Evolutionary conservation across 2,329 filamentous ascomycete species (phyloP).

Genomic region (Scedosporium dehoogii): DNA sequence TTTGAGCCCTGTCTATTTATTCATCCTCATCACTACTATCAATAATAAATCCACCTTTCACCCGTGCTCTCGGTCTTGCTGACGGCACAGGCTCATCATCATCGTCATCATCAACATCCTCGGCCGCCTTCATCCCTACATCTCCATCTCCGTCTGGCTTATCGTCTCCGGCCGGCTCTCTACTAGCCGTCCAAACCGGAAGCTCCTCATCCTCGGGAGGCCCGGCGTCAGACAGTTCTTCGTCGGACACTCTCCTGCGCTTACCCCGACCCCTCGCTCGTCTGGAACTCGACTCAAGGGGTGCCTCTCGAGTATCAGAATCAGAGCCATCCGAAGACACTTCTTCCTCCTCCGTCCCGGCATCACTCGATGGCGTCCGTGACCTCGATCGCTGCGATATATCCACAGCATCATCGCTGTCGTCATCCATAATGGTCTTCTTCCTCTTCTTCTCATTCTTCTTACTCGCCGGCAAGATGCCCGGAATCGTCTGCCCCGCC

Average conservation of each 20-base stretch:
- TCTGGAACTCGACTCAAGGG: constrained; percentile 11
- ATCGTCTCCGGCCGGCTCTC: background rate
- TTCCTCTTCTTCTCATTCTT: constrained; percentile 24
- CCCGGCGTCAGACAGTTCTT: constrained; percentile 14
- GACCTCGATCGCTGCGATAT: constrained; percentile 16
- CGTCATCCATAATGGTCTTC: constrained; percentile 16
- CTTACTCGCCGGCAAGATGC: constrained; percentile 44
- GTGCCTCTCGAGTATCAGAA: constrained; percentile 24
- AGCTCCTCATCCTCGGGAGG: constrained; percentile 14
- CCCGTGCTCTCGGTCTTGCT: constrained; percentile 29
- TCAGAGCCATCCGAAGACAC: constrained; percentile 6
- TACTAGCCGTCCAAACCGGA: constrained; percentile 17
- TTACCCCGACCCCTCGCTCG: constrained; percentile 21
- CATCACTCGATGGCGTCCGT: constrained; percentile 14
- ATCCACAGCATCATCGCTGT: constrained; percentile 18
- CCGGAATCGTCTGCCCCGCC: constrained; percentile 12
- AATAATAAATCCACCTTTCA: constrained; percentile 44
- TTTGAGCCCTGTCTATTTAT: constrained; percentile 5
- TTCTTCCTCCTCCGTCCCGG: background rate
- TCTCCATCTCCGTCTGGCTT: constrained; percentile 11
- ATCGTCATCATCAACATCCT: constrained; percentile 21
- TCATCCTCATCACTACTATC: constrained; percentile 50
- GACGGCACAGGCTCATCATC: constrained; percentile 26
- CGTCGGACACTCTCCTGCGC: constrained; percentile 23
- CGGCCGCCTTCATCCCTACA: constrained; percentile 12